phyloP scores from a whole-genome alignment of 768 basidiomycete species.

The Inosperma sp. region DNA sequence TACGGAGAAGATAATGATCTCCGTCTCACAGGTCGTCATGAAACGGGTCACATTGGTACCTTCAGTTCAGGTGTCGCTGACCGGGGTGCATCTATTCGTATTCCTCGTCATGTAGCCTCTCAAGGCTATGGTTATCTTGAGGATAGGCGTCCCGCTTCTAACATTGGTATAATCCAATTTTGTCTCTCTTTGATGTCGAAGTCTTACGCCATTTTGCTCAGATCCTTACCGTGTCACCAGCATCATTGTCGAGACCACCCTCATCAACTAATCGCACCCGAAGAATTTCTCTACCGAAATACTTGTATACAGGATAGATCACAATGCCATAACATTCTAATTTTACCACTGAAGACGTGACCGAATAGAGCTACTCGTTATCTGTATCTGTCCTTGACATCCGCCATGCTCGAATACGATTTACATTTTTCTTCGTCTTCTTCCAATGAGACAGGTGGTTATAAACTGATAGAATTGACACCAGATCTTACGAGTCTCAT shows the following conservation, averaged over 20 bases:
- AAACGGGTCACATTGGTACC: slow-evolving; percentile 88
- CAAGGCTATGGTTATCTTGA: slow-evolving; percentile 96
- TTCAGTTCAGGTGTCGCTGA: slow-evolving; percentile 97
- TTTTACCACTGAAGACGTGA: slow-evolving; percentile 1
- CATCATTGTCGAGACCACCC: slow-evolving; percentile 85
- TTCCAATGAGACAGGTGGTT: slow-evolving; percentile 47
- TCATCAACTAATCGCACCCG: slow-evolving; percentile 39
- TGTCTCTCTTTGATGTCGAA: slow-evolving; percentile 4
- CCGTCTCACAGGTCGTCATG: slow-evolving; percentile 93
- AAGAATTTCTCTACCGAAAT: not conserved
- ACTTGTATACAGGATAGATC: not conserved
- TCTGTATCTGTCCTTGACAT: not conserved
- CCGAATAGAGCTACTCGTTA: not conserved
- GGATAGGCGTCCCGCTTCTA: slow-evolving; percentile 96
- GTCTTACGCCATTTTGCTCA: slow-evolving; percentile 25
- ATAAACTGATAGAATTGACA: slow-evolving; percentile 70
- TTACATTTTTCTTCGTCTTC: slow-evolving; percentile 51
- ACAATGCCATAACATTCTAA: not conserved
- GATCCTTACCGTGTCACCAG: slow-evolving; percentile 94
- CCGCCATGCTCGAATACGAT: slow-evolving; percentile 43
- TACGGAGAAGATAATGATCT: slow-evolving; percentile 98
- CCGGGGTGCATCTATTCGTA: slow-evolving; percentile 95
- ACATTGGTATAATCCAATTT: slow-evolving; percentile 68
- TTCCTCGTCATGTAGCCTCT: slow-evolving; percentile 88
- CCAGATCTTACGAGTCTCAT: slow-evolving; percentile 59